Base-by-base conservation (phyloP, 208 protist genomes). In the Lotmaria passim region DNA sequence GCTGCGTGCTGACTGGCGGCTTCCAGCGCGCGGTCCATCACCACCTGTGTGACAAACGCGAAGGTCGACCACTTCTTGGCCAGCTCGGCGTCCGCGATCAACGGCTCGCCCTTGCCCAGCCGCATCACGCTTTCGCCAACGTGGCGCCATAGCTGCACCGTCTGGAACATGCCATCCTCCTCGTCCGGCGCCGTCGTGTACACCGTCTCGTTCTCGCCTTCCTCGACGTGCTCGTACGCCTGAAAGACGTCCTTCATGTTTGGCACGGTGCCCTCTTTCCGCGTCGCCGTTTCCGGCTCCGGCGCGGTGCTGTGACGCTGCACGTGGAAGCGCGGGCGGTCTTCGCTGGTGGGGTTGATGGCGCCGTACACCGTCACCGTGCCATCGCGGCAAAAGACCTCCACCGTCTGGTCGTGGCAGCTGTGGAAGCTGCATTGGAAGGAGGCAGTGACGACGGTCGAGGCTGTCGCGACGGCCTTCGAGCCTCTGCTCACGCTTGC, bases 101-200 rank as follows among this genome's bases (percentile, higher is more conserved):
- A 21, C 7, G 82, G 82, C 71, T 84, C 80, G 30, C 51, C 63
- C 17, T 68, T 72, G 30, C 81, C 76, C 4, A 82, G 71, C 15
- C 78, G 74, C 70, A 86, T 63, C 21, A 93, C 46, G 41, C 76
- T 79, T n/a, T 69, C 56, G 26, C 53, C 85, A 14, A 93, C 82
- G 63, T 93, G 70, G 47, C 79, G 77, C 87, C 87, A 93, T 19
- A 93, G 76, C 51, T 93, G 87, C 52, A 74, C 78, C 44, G 69
- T 78, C 62, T 93, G 88, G 34, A 77, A 81, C 2, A 31, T 46
- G 47, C 34, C 56, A 51, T 82, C 67, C 59, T 60, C 73, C 30
- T 83, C 85, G 19, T 61, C 46, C 5, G 48, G 31, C 6, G 61
- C 51, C 30, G 61, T 51, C 14, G 69, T 39, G 69, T 85, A 74